Base-by-base conservation (phyloP, 345 rosid genomes). In the Lepidium africanum region DNA sequence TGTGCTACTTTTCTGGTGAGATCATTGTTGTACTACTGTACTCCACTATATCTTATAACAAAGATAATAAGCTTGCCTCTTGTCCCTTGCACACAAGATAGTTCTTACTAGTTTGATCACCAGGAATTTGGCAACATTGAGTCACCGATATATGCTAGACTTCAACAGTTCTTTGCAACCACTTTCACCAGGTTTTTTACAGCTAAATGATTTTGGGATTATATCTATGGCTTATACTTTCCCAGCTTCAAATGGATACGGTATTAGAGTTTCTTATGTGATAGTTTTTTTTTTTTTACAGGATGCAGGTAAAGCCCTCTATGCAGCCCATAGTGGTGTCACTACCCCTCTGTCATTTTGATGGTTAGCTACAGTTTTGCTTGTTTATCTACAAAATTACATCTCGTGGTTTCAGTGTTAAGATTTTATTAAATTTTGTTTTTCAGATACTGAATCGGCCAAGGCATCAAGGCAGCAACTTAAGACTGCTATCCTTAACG, bases 61-160 rank as follows among this genome's bases (percentile, higher is more conserved):
- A n/a, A 43, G 35, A 16, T 52, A 10, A 16, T 59, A 59, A 60
- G 60, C 21, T 67, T 67, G 36, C 6, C 1, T 54, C 25, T 50
- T 59, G 50, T 57, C 45, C 56, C 63, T 59, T 27, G 56, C 25
- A 61, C 51, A 74, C 63, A 67, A 67, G 48, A 51, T 60, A 64
- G 59, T 63, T 70, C 67, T 70, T 62, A 63, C 55, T 78, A 19
- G 45, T 75, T 54, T 67, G 54, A 56, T 76, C 48, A 74, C 64
- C 84, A 90, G 97, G 97, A 90, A 79, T 90, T 93, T 69, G 96
- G 97, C 59, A 88, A 93, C 72, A 88, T 88, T 6, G 98, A 93
- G 77, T 80, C 94, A 58, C 98, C 97, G 0, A 78, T 90, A 79
- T 85, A 87, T 58, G 79, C 94, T 10, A 82, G 92, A 63, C 90